Percentiles rank a stretch among this genome's conserved stretches.
These are phyloP conservation scores for Raphanus sativus DNA, from an alignment of 345 rosid species.

Conservation along the genomic window DNA sequence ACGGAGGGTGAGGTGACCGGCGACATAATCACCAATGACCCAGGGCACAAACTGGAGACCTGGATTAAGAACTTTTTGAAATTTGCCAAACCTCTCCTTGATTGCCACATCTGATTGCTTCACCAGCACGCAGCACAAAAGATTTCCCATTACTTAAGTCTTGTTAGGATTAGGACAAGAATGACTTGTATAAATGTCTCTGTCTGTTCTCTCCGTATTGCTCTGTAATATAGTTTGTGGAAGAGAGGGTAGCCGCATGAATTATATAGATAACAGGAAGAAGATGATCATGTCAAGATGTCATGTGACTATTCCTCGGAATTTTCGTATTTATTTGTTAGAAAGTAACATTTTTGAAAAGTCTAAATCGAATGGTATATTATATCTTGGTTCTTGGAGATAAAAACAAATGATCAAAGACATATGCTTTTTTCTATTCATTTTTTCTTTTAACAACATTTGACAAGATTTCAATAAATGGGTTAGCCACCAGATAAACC, in stretches of 20 bases:
- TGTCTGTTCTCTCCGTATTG: background rate
- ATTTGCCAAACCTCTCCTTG: conserved; percentile 66
- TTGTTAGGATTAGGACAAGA: background rate
- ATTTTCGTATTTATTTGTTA: conserved; percentile 14
- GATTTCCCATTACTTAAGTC: conserved; percentile 49
- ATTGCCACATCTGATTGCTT: conserved; percentile 62
- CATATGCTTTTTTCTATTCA: background rate
- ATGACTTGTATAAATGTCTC: background rate
- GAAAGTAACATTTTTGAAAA: conserved; percentile 4
- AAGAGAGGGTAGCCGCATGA: background rate
- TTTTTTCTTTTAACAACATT: background rate
- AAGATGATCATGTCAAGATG: conserved; percentile 30
- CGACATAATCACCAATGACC: conserved; percentile 55
- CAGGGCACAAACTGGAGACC: conserved; percentile 67
- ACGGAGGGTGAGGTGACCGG: conserved; percentile 57
- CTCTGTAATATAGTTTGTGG: conserved; percentile 17
- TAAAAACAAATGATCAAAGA: background rate
- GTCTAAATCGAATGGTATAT: background rate
- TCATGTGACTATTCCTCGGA: conserved; percentile 14
- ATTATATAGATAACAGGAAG: conserved; percentile 15
- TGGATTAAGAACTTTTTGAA: conserved; percentile 53
- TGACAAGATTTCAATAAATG: background rate
- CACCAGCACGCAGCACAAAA: conserved; percentile 54
- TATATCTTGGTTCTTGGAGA: background rate
- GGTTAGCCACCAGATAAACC: background rate